Percentiles rank a stretch among this genome's conserved stretches.
Conservation (phyloP, 225 moss, liverwort and hornwort species). For the Ulota crispa region DNA sequence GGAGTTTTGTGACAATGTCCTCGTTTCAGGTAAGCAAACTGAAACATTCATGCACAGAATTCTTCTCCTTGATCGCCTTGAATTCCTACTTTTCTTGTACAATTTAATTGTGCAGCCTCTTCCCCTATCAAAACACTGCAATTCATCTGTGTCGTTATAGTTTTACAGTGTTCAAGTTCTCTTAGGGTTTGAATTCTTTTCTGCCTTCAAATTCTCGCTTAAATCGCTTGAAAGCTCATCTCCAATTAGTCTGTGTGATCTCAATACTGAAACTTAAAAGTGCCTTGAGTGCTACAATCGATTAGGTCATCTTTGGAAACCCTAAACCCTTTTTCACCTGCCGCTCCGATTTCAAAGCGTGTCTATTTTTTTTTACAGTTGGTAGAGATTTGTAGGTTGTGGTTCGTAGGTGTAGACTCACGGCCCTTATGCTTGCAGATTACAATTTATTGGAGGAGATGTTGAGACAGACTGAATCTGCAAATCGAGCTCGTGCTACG, state of each 20-base stretch:
- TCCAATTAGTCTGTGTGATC: neutral
- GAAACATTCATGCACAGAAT: neutral
- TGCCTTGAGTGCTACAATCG: neutral
- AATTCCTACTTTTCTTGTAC: neutral
- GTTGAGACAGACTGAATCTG: slow-evolving; percentile 78
- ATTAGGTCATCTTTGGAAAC: neutral
- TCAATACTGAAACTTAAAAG: neutral
- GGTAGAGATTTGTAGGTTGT: neutral
- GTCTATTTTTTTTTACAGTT: neutral
- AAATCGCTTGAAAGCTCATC: neutral
- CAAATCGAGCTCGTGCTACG: slow-evolving; percentile 66
- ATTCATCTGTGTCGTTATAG: neutral
- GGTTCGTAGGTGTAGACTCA: neutral
- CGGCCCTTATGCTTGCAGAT: slow-evolving; percentile 35
- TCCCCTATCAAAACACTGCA: no score
- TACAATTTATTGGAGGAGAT: slow-evolving; percentile 91
- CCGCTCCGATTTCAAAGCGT: neutral
- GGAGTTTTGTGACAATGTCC: slow-evolving; percentile 76
- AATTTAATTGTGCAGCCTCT: neutral
- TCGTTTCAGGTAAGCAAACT: slow-evolving; percentile 61
- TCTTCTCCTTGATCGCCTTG: neutral
- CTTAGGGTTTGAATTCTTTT: neutral
- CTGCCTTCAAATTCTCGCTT: neutral
- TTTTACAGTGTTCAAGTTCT: neutral
- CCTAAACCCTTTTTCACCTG: neutral